Conservation (phyloP, 2,329 filamentous ascomycete genomes). For the Cladosporium sp. region DNA sequence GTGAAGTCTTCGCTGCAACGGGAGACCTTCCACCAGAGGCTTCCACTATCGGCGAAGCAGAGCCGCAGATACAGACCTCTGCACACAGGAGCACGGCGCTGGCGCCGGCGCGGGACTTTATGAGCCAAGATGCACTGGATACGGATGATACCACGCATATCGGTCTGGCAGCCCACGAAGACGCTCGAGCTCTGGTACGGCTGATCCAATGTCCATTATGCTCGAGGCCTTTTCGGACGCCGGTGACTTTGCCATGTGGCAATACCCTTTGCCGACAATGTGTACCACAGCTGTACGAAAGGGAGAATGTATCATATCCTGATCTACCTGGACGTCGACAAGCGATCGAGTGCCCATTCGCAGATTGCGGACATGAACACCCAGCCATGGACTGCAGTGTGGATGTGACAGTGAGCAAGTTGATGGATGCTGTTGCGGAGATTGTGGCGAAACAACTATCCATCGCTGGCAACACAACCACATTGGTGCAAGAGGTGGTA, state of each 20-base stretch:
- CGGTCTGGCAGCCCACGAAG: slow-evolving; percentile 47
- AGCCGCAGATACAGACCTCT: not conserved
- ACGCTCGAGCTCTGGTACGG: slow-evolving; percentile 63
- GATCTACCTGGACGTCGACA: slow-evolving; percentile 60
- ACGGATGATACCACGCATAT: slow-evolving; percentile 31
- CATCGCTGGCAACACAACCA: slow-evolving; percentile 31
- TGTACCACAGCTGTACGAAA: slow-evolving; percentile 61
- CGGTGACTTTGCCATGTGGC: slow-evolving; percentile 77
- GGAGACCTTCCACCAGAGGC: slow-evolving; percentile 6
- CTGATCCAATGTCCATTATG: slow-evolving; percentile 76
- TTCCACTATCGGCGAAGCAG: not conserved
- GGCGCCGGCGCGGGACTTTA: slow-evolving; percentile 31
- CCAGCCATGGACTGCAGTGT: slow-evolving; percentile 69
- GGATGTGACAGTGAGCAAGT: slow-evolving; percentile 72
- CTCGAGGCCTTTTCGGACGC: slow-evolving; percentile 61
- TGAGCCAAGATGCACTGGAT: slow-evolving; percentile 37
- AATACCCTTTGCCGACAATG: slow-evolving; percentile 72
- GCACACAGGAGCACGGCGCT: slow-evolving; percentile 1
- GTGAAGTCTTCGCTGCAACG: not conserved
- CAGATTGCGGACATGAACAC: slow-evolving; percentile 65
- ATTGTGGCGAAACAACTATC: slow-evolving; percentile 46
- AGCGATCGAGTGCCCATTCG: slow-evolving; percentile 71
- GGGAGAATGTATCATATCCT: slow-evolving; percentile 74
- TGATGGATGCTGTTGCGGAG: slow-evolving; percentile 57
- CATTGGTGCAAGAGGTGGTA: slow-evolving; percentile 40